These are phyloP conservation scores for Cynara cardunculus DNA, from an alignment of 129 eudicot species.

Conservation along the genomic window DNA sequence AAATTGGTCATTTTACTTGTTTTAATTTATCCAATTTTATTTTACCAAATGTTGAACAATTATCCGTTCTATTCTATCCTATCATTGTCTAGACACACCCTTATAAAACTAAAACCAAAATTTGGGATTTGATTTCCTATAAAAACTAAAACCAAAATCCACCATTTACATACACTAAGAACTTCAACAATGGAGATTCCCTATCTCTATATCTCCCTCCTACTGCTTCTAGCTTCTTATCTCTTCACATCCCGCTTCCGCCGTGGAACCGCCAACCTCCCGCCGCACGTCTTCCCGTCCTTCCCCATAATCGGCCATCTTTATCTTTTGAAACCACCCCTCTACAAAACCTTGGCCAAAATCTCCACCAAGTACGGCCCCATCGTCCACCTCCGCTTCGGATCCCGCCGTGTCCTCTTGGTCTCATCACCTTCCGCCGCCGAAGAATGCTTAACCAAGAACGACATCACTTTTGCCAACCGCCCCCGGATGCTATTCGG, in stretches of 20 bases:
- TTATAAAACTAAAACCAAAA: too few species aligned
- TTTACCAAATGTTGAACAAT: too few species aligned
- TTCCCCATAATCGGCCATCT: conserved; percentile 63
- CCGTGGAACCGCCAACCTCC: conserved; percentile 34
- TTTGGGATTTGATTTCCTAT: not conserved
- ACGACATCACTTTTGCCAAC: conserved; percentile 57
- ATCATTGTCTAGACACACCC: too few species aligned
- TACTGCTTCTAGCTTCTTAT: conserved; percentile 19
- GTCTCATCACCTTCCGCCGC: conserved; percentile 57
- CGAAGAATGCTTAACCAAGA: conserved; percentile 64
- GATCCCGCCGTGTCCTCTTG: conserved; percentile 46
- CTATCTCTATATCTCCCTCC: conserved; percentile 10
- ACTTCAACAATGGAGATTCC: conserved; percentile 25
- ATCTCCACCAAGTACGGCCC: conserved; percentile 46
- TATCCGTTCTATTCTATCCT: too few species aligned
- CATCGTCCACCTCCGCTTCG: conserved; percentile 43
- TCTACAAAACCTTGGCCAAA: conserved; percentile 35
- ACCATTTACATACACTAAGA: not conserved
- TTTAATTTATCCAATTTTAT: too few species aligned
- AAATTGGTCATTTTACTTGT: too few species aligned
- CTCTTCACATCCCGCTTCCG: conserved; percentile 23
- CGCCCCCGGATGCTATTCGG: conserved; percentile 51
- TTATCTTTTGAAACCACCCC: conserved; percentile 44
- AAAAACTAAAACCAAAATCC: not conserved
- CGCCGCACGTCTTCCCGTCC: conserved; percentile 40